These are phyloP conservation scores for Trichoderma asperelloides DNA, from an alignment of 495 filamentous ascomycete species.

Conservation along the genomic window DNA sequence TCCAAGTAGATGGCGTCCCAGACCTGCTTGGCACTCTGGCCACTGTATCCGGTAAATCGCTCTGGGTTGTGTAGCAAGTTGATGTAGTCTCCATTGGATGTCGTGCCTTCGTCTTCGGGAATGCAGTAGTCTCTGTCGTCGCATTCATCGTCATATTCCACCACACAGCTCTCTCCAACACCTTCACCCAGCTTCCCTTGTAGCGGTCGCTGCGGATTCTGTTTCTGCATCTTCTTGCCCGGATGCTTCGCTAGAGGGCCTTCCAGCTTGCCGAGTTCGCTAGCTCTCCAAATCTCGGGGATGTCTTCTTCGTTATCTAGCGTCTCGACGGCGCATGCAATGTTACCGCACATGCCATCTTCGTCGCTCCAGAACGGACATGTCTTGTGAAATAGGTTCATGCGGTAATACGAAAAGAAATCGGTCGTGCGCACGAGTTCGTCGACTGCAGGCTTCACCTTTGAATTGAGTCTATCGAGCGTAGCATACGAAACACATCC, in stretches of 20 bases:
- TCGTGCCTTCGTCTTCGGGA: constrained; percentile 83
- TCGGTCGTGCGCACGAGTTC: constrained; percentile 80
- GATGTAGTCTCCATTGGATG: constrained; percentile 90
- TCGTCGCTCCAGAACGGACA: constrained; percentile 96
- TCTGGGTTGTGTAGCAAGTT: constrained; percentile 90
- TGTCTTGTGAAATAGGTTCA: constrained; percentile 91
- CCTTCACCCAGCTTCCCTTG: constrained; percentile 74
- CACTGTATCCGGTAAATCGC: constrained; percentile 87
- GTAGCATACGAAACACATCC: constrained; percentile 88
- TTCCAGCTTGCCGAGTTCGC: constrained; percentile 86
- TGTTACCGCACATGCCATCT: constrained; percentile 92
- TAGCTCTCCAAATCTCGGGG: constrained; percentile 79
- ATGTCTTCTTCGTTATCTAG: constrained; percentile 93
- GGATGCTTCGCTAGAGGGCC: constrained; percentile 88
- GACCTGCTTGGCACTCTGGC: constrained; percentile 71
- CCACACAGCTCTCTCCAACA: constrained; percentile 89
- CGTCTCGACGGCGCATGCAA: constrained; percentile 94
- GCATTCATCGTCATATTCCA: constrained; percentile 96
- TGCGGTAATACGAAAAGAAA: constrained; percentile 93
- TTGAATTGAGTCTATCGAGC: constrained; percentile 73
- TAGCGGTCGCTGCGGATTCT: constrained; percentile 63
- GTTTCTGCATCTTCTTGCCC: constrained; percentile 57
- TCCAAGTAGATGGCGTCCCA: constrained; percentile 97
- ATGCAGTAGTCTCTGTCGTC: constrained; percentile 97
- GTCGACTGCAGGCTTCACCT: constrained; percentile 69